phyloP scores from a whole-genome alignment of 169 alveolate species.

The Plasmodium malariae region DNA sequence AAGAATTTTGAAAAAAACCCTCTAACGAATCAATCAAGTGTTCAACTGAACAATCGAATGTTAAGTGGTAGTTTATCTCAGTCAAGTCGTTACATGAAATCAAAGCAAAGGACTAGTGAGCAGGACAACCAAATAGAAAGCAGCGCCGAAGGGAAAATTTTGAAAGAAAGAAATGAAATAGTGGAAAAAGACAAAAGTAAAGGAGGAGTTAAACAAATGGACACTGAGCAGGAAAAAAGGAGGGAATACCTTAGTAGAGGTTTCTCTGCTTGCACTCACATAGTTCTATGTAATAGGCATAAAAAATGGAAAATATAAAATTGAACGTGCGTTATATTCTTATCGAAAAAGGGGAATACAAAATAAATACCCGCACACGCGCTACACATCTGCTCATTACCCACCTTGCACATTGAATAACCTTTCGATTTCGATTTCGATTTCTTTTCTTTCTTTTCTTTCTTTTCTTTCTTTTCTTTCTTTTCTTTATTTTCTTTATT shows the following conservation, averaged over 20 bases:
- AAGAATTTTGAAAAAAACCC: too few species aligned
- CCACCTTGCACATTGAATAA: too few species aligned
- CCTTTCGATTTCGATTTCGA: too few species aligned
- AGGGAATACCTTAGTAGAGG: constrained; percentile 23
- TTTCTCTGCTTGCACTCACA: constrained; percentile 34
- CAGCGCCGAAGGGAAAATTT: not conserved
- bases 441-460: too few species aligned
- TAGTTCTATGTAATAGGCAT: constrained; percentile 51
- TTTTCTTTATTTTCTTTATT: not conserved
- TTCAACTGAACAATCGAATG: too few species aligned
- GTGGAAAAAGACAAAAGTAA: not conserved
- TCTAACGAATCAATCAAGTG: too few species aligned
- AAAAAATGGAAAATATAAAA: too few species aligned
- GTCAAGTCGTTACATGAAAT: not conserved
- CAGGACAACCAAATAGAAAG: not conserved
- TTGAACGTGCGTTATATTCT: too few species aligned
- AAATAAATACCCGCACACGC: too few species aligned
- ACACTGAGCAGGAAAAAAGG: not conserved
- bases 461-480: too few species aligned
- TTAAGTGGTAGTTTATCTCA: not conserved
- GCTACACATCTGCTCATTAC: too few species aligned
- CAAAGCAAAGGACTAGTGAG: not conserved
- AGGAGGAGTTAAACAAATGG: not conserved
- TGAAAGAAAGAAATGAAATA: not conserved
- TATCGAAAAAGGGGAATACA: too few species aligned